Evolutionary conservation across 129 eudicot species (phyloP).

Genomic region (Helichrysum umbraculigerum): DNA sequence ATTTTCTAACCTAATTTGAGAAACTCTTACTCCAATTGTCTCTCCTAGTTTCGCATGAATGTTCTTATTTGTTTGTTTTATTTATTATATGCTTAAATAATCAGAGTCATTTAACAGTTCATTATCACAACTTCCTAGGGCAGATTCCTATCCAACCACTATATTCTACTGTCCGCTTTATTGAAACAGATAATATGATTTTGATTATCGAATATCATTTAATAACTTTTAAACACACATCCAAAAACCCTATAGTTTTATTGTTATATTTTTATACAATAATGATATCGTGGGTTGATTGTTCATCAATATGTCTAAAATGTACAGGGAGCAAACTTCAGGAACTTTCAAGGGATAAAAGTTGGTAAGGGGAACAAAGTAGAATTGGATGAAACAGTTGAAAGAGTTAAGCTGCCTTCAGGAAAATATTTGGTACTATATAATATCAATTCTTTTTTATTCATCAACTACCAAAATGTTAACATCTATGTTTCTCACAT

Average conservation of each 20-base stretch:
- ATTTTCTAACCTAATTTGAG: too few relatives aligned
- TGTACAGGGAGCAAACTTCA: constrained; percentile 69
- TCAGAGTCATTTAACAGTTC: too few relatives aligned
- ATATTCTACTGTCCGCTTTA: too few relatives aligned
- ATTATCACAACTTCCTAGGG: too few relatives aligned
- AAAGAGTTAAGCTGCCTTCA: constrained; percentile 44
- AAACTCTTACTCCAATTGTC: too few relatives aligned
- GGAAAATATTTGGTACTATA: constrained; percentile 63
- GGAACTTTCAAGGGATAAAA: constrained; percentile 56
- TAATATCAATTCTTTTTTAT: not conserved
- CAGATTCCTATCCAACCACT: too few relatives aligned
- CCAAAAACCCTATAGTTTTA: not conserved
- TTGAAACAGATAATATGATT: too few relatives aligned
- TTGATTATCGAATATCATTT: too few relatives aligned
- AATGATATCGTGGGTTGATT: not conserved
- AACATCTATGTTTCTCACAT: not conserved
- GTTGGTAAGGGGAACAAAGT: constrained; percentile 49
- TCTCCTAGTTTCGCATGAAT: too few relatives aligned
- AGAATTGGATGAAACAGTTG: constrained; percentile 46
- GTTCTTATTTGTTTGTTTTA: too few relatives aligned
- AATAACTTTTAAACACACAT: too few relatives aligned
- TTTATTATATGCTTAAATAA: too few relatives aligned
- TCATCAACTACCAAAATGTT: not conserved
- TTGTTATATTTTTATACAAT: not conserved
- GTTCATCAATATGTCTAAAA: constrained; percentile 2